Conservation (phyloP, 2,329 filamentous ascomycete species). For the Aspergillus oerlinghausenensis region DNA sequence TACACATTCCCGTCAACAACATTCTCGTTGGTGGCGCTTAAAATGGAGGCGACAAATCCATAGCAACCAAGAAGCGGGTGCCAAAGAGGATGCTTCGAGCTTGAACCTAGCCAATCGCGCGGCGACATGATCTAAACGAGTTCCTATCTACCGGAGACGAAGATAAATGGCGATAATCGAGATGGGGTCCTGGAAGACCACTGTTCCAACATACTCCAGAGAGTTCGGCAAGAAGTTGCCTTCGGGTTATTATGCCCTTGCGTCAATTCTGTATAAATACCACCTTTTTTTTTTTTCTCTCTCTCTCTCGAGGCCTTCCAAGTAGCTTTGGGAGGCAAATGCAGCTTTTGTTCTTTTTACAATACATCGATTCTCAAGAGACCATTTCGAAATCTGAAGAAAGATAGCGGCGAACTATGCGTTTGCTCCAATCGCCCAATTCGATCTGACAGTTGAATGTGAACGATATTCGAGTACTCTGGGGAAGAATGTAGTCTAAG, state of each 20-base stretch:
- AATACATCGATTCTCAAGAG: neutral
- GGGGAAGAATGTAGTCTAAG: neutral
- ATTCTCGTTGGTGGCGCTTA: constrained; percentile 46
- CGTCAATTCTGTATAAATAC: constrained; percentile 9
- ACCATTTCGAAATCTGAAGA: neutral
- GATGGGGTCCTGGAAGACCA: neutral
- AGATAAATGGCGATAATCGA: neutral
- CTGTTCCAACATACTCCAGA: neutral
- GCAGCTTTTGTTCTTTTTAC: neutral
- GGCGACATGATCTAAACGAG: neutral
- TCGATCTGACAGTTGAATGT: neutral
- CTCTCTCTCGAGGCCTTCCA: neutral
- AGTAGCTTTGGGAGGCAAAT: neutral
- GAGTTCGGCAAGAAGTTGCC: neutral
- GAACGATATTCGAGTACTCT: neutral
- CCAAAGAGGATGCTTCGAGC: neutral
- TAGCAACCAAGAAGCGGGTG: neutral
- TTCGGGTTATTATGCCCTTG: neutral
- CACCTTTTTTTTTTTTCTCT: neutral
- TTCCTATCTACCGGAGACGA: neutral
- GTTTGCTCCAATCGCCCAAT: neutral
- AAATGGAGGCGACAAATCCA: neutral
- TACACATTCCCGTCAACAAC: constrained; percentile 50
- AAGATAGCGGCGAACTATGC: neutral
- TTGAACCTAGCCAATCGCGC: neutral